These are phyloP conservation scores for Fusarium burgessii DNA, from an alignment of 2,329 filamentous ascomycete species.

Conservation along the genomic window DNA sequence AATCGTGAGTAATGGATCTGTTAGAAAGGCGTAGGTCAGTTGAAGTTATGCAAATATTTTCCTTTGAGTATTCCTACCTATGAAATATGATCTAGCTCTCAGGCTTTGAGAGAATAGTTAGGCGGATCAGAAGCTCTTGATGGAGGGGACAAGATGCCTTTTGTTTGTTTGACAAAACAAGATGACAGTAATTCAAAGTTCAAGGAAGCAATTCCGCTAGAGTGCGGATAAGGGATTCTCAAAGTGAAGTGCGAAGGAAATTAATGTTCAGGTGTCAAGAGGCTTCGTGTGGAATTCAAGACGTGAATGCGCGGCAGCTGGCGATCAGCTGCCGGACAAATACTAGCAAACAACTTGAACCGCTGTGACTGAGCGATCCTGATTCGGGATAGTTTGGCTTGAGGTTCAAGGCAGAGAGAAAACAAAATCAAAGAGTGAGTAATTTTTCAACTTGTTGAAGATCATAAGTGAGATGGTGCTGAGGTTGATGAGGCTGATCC, in stretches of 20 bases:
- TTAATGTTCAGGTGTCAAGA: not conserved
- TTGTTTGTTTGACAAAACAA: not conserved
- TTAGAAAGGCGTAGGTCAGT: not conserved
- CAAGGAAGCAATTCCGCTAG: not conserved
- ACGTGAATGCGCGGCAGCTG: conserved; percentile 33
- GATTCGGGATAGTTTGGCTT: not conserved
- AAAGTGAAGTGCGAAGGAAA: conserved; percentile 10
- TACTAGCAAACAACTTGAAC: conserved; percentile 8
- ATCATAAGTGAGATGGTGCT: not conserved
- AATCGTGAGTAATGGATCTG: not conserved
- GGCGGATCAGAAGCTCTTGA: not conserved
- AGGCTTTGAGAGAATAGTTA: not conserved
- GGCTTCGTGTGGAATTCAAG: not conserved
- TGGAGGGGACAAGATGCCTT: not conserved
- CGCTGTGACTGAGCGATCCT: not conserved
- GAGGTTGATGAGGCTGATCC: not conserved
- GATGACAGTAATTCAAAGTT: not conserved
- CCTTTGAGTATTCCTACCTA: not conserved
- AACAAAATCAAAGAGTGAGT: not conserved
- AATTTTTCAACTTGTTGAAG: not conserved
- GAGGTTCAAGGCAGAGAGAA: not conserved
- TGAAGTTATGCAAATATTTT: not conserved
- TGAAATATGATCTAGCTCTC: not conserved
- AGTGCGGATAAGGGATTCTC: not conserved
- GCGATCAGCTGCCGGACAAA: conserved; percentile 23